phyloP scores from a whole-genome alignment of 2,329 filamentous ascomycete species.

The Sarocladium kiliense region DNA sequence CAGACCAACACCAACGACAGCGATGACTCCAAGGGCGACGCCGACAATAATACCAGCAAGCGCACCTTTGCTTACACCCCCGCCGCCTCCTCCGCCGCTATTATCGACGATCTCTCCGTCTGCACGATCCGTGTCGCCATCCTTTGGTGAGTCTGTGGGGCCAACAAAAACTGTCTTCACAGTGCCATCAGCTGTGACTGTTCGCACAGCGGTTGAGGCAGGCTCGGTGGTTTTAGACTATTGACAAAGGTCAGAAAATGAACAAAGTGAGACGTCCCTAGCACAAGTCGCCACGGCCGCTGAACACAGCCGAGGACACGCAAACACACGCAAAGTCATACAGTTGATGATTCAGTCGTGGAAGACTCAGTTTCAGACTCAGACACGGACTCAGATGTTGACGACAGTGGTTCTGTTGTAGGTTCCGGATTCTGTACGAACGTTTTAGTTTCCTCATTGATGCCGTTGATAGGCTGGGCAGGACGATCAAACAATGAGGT shows the following conservation, averaged over 20 bases:
- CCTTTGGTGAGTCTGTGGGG: slow-evolving; percentile 29
- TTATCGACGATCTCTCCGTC: slow-evolving; percentile 15
- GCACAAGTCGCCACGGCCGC: background rate
- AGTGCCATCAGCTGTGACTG: slow-evolving; percentile 49
- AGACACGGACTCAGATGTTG: background rate
- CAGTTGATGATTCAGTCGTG: slow-evolving; percentile 2
- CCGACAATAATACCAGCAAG: slow-evolving; percentile 50
- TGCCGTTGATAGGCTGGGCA: background rate
- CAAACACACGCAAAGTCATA: background rate
- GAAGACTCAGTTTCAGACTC: slow-evolving; percentile 1
- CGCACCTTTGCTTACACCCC: slow-evolving; percentile 37
- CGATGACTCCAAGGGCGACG: slow-evolving; percentile 36
- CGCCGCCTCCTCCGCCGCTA: slow-evolving; percentile 13
- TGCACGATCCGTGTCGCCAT: slow-evolving; percentile 11
- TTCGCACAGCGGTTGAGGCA: slow-evolving; percentile 31
- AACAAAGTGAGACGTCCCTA: background rate
- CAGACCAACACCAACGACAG: slow-evolving; percentile 32
- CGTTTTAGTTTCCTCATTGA: slow-evolving; percentile 6
- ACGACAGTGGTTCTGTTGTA: background rate
- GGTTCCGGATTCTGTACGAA: slow-evolving; percentile 3
- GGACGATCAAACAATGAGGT: background rate
- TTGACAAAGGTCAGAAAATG: background rate
- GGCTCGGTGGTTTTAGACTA: background rate
- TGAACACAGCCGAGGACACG: background rate
- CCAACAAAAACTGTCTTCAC: slow-evolving; percentile 51